phyloP scores from a whole-genome alignment of 140 eudicot species.

The Ambrosia hybrid region DNA sequence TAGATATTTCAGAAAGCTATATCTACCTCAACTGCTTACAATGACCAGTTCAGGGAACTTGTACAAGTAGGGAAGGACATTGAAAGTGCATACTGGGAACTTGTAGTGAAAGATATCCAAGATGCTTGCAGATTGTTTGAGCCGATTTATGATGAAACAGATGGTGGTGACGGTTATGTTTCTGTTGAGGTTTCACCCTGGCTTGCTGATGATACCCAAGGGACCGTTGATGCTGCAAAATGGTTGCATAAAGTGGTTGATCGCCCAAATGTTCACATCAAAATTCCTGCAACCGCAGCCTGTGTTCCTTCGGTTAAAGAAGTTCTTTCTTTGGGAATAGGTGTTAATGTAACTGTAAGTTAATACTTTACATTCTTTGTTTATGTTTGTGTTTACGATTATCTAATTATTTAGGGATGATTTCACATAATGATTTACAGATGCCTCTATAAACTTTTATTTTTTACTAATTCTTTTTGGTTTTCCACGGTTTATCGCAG shows the following conservation, averaged over 20 bases:
- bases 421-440: background rate
- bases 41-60: constrained; percentile 95
- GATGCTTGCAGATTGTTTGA: constrained; percentile 96
- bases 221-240: constrained; percentile 79
- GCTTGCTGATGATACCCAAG: constrained; percentile 89
- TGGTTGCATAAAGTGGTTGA: constrained; percentile 70
- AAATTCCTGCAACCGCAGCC: constrained; percentile 92
- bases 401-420: background rate
- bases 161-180: constrained; percentile 93
- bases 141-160: constrained; percentile 80
- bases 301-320: constrained; percentile 92
- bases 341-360: constrained; percentile 97
- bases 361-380: constrained; percentile 8
- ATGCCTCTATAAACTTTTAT: too few species aligned
- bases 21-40: constrained; percentile 93
- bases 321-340: constrained; percentile 79
- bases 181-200: constrained; percentile 97
- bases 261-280: constrained; percentile 88
- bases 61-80: constrained; percentile 93
- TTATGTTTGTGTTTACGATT: background rate
- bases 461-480: constrained; percentile 12
- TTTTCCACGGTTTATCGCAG: constrained; percentile 36
- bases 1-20: constrained; percentile 99
- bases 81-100: too few species aligned
- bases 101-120: constrained; percentile 92